Percentiles rank a stretch among this genome's conserved stretches.
phyloP scores from a whole-genome alignment of 140 eudicot genomes.

The Cichorium intybus region DNA sequence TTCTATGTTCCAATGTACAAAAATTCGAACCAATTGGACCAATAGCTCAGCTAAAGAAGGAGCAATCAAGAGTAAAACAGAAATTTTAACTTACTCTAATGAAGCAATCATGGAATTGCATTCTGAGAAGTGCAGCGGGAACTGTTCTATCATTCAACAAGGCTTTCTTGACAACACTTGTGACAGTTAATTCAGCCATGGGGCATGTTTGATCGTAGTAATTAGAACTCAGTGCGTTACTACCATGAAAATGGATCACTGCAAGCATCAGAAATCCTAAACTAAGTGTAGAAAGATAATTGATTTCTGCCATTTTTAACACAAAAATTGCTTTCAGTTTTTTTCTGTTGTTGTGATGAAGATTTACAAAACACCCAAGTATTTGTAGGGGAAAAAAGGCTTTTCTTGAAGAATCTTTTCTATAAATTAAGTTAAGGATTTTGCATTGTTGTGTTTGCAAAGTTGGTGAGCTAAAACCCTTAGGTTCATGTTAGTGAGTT shows the following conservation, averaged over 20 bases:
- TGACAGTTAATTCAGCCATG: conserved; percentile 46
- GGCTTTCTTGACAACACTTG: conserved; percentile 49
- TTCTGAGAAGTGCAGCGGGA: conserved; percentile 87
- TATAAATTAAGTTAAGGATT: background rate
- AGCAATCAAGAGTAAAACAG: background rate
- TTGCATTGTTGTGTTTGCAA: conserved; percentile 28
- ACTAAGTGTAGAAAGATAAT: conserved; percentile 28
- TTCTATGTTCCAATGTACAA: background rate
- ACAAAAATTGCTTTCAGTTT: background rate
- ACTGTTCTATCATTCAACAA: conserved; percentile 72
- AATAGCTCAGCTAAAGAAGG: background rate
- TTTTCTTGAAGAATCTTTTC: background rate
- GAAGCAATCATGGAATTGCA: conserved; percentile 98
- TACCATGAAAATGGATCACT: background rate
- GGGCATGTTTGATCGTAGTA: conserved; percentile 88
- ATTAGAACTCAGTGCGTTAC: conserved; percentile 45
- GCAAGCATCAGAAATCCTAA: conserved; percentile 23
- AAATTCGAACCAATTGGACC: background rate
- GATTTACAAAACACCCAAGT: conserved; percentile 8
- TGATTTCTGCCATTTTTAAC: conserved; percentile 24
- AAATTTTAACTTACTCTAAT: conserved; percentile 50
- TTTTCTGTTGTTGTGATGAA: conserved; percentile 20
- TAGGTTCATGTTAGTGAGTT: conserved; percentile 12
- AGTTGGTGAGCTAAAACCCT: conserved; percentile 36
- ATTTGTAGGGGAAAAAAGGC: conserved; percentile 17